Evolutionary conservation across 2,329 filamentous ascomycete species (phyloP), one percentile per base, ranked within the genome.

Genomic region (Stemphylium lycopersici): DNA sequence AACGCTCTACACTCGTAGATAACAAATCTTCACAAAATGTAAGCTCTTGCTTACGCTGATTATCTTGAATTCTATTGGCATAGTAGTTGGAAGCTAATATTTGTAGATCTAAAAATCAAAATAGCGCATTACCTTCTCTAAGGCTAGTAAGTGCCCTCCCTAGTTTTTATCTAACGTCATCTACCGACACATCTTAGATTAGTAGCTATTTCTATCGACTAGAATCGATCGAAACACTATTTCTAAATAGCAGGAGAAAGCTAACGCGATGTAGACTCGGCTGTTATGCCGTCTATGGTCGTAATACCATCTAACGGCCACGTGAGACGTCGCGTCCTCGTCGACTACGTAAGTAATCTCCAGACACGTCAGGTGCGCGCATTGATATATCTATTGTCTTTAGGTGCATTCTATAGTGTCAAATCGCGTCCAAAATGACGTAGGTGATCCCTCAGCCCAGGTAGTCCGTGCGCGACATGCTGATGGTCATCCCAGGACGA

Each of bases 401-500:
- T 38, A 47, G 47, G 41, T 56, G 34, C 24, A 50, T 6, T 49
- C 31, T 11, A 12, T 62, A 63, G 64, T 73, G 11, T 69, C 56
- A 3, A 69, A 74, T 56, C 67, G 71, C 18, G 24, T 65, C 10
- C 62, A 66, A 12, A 45, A 64, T 15, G 50, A 49, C 6, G 72
- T 75, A 49, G 52, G 62, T 66, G 10, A 2, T 18, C 29, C 29
- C 42, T 52, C 15, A 36, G 33, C 7, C 7, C 16, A 22, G 0
- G 6, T 64, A 57, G 61, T 55, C 55, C 55, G 60, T 68, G 56
- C 59, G 43, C 56, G 55, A 41, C 55, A 49, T 58, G 54, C 56
- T 69, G 41, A 71, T 52, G 32, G 13, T 13, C 32, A 10, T 12
- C 53, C 36, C 61, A 76, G 73, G 69, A 69, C 3, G 78, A 80